Evolutionary conservation across 306 rosid genomes (phyloP).

Genomic region (Sindora glabra): DNA sequence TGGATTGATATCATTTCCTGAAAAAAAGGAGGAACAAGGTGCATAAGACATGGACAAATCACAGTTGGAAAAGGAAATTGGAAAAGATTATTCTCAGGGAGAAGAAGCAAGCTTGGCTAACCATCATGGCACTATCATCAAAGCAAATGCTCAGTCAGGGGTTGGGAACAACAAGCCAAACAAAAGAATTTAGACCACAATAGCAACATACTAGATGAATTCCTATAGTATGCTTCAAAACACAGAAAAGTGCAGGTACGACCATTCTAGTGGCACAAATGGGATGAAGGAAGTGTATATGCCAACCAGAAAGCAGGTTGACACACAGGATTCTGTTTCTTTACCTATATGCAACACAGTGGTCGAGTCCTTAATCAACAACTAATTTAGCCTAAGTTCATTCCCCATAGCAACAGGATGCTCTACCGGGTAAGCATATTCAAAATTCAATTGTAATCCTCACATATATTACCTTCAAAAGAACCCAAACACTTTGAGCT

Average conservation of each 20-base stretch:
- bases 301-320: no score
- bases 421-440: no score
- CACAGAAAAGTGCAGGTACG: background rate
- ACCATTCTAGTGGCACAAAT: no score
- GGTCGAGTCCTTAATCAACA: no score
- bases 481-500: constrained; percentile 30
- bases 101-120: background rate
- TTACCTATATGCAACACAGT: no score
- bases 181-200: background rate
- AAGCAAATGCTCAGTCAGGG: background rate
- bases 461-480: constrained; percentile 40
- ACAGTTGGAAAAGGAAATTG: background rate
- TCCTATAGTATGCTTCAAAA: no score
- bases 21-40: constrained; percentile 1
- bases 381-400: no score
- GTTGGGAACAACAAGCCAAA: background rate
- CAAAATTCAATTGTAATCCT: constrained; percentile 5
- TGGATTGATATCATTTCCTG: constrained; percentile 67
- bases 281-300: no score
- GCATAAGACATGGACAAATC: constrained; percentile 12
- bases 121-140: background rate
- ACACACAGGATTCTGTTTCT: no score
- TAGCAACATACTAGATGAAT: no score
- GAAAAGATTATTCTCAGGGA: background rate
- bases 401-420: no score